Percentiles rank a stretch among this genome's conserved stretches.
Conservation (phyloP, 2,329 filamentous ascomycete species). For the Grosmannia serpens region DNA sequence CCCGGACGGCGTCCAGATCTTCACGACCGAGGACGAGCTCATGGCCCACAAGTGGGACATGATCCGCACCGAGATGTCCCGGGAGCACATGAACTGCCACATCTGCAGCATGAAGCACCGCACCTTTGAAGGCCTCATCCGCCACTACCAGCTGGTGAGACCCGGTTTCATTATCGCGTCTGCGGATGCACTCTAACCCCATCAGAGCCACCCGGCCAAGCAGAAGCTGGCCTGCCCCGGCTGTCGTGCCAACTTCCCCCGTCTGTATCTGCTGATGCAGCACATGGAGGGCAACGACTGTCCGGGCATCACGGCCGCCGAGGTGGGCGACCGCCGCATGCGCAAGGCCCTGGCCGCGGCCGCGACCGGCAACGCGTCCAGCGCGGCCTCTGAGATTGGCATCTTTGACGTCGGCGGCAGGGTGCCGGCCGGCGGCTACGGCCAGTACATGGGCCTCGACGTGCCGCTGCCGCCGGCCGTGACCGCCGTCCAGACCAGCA, state of each 20-base stretch:
- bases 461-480: neutral
- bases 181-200: neutral
- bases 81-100: conserved; percentile 24
- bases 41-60: conserved; percentile 18
- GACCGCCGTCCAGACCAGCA: no score
- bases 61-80: conserved; percentile 10
- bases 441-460: conserved; percentile 12
- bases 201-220: conserved; percentile 25
- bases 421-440: conserved; percentile 7
- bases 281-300: conserved; percentile 36
- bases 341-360: conserved; percentile 17
- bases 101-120: conserved; percentile 26
- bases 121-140: conserved; percentile 18
- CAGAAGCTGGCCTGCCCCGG: conserved; percentile 36
- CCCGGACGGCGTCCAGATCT: conserved; percentile 8
- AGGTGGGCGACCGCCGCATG: conserved; percentile 3
- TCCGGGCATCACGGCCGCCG: conserved; percentile 16
- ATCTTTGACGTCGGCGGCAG: conserved; percentile 4
- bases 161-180: neutral
- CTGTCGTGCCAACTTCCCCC: conserved; percentile 27
- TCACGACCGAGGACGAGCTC: conserved; percentile 12
- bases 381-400: conserved; percentile 2
- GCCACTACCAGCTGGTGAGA: conserved; percentile 24
- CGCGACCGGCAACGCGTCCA: conserved; percentile 10
- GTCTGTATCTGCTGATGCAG: conserved; percentile 25